These are phyloP conservation scores for Lyophyllum atratum DNA, from an alignment of 768 basidiomycete species.

Conservation along the genomic window DNA sequence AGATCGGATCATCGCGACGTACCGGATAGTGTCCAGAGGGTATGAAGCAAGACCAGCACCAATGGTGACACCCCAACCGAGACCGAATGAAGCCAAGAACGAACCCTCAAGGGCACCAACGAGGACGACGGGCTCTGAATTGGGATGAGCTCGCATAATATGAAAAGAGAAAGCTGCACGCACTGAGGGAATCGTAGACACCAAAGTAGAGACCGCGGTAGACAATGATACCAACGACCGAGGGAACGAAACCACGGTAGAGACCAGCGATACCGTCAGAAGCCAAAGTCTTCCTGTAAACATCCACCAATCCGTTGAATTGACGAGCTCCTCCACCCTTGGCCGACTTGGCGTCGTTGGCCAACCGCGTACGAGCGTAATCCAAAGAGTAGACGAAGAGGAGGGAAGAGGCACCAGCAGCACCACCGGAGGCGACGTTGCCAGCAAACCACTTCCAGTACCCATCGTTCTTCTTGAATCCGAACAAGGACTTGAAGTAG, in stretches of 20 bases:
- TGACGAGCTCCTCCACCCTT: constrained; percentile 92
- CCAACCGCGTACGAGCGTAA: constrained; percentile 99
- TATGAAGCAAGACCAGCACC: constrained; percentile 99
- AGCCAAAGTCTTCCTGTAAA: constrained; percentile 96
- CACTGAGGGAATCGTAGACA: constrained; percentile 93
- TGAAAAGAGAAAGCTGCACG: constrained; percentile 30
- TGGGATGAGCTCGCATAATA: constrained; percentile 23
- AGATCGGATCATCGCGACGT: constrained; percentile 20
- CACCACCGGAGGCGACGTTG: constrained; percentile 98
- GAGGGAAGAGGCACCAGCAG: constrained; percentile 96
- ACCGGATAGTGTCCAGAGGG: constrained; percentile 91
- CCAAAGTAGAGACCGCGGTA: constrained; percentile 99
- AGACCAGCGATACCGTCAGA: constrained; percentile 98
- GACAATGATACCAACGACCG: constrained; percentile 98
- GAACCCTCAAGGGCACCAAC: constrained; percentile 94
- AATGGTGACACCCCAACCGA: constrained; percentile 99
- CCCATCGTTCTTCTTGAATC: constrained; percentile 97
- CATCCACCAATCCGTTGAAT: constrained; percentile 98
- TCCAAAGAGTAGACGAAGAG: constrained; percentile 99
- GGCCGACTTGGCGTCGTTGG: constrained; percentile 95
- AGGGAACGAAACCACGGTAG: constrained; percentile 99
- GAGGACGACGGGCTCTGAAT: constrained; percentile 91
- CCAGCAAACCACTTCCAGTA: constrained; percentile 99
- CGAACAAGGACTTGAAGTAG: constrained; percentile 98
- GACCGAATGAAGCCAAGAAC: constrained; percentile 94